phyloP scores from a whole-genome alignment of 2,329 filamentous ascomycete genomes.

The Sarocladium oryzae region DNA sequence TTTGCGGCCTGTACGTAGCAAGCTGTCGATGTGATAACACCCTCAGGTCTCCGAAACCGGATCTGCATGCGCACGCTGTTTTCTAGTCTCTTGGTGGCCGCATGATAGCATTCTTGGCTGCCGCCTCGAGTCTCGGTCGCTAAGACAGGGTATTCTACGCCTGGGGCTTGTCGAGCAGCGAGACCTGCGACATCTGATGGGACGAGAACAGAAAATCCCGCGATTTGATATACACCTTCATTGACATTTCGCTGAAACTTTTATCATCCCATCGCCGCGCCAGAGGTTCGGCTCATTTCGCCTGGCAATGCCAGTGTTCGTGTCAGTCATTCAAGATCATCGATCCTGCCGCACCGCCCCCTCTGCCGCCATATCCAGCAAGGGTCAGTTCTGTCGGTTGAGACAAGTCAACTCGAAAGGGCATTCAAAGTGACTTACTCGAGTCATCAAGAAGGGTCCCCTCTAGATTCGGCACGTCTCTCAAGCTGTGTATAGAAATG shows the following conservation, averaged over 20 bases:
- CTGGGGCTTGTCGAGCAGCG: neutral
- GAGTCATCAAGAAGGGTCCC: no score
- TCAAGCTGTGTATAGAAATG: no score
- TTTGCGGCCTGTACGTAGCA: no score
- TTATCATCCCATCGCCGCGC: neutral
- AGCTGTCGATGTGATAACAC: no score
- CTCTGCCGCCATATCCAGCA: neutral
- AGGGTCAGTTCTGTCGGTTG: neutral
- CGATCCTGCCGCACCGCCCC: neutral
- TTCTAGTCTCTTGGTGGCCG: no score
- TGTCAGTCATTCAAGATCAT: neutral
- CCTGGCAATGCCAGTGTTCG: neutral
- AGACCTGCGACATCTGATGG: neutral
- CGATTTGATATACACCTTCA: neutral
- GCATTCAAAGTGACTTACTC: no score
- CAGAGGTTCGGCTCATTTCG: neutral
- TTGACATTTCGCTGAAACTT: neutral
- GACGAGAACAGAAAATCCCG: neutral
- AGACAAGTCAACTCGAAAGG: no score
- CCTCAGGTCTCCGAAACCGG: no score
- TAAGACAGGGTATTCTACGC: neutral
- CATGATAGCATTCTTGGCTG: neutral
- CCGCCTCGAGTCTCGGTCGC: neutral
- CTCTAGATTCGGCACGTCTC: no score
- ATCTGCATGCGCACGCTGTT: no score